Percentiles rank a stretch among this genome's conserved stretches.
Conservation (phyloP, 495 filamentous ascomycete genomes). For the Lasiosphaeria hispida region DNA sequence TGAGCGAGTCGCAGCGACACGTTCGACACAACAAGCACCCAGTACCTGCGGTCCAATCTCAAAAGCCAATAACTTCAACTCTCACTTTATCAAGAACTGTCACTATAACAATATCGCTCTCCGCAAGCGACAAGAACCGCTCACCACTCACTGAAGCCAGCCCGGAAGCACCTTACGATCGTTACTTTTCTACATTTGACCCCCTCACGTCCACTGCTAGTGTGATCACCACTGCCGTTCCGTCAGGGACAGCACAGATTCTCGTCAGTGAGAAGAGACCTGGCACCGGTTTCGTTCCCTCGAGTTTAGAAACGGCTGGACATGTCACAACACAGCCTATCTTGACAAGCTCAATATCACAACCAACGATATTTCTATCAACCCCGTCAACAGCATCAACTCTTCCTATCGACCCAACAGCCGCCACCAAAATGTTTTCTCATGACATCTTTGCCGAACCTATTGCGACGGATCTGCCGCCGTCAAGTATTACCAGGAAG, state of each 20-base stretch:
- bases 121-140: no score
- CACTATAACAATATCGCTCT: no score
- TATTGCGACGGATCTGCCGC: conserved; percentile 58
- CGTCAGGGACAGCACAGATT: conserved; percentile 24
- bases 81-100: no score
- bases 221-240: conserved; percentile 23
- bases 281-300: conserved; percentile 17
- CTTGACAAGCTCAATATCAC: conserved; percentile 20
- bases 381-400: conserved; percentile 7
- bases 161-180: no score
- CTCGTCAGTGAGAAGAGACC: conserved; percentile 16
- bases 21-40: no score
- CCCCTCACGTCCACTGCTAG: conserved; percentile 18
- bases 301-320: conserved; percentile 18
- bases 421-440: conserved; percentile 22
- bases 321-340: conserved; percentile 21
- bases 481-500: conserved; percentile 50
- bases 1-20: no score
- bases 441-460: conserved; percentile 53
- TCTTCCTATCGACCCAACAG: neutral
- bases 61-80: no score
- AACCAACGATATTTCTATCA: conserved; percentile 23
- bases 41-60: no score
- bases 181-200: neutral
- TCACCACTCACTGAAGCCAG: no score